Evolutionary conservation across 139 green algal species (phyloP).

Genomic region (Coccomyxa sp.): DNA sequence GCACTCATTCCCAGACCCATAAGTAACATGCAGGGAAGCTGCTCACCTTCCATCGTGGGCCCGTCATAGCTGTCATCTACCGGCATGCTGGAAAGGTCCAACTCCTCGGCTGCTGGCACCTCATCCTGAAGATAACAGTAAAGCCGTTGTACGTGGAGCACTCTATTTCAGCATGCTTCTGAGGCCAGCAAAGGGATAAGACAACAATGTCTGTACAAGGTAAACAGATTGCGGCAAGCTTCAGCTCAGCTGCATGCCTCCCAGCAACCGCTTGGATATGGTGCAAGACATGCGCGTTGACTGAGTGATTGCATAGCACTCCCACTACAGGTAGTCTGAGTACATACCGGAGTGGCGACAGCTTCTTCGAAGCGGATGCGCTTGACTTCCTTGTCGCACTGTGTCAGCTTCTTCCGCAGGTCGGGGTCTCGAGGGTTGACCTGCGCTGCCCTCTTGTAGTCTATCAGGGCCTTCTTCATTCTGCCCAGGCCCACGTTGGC

Average conservation of each 20-base stretch:
- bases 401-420: constrained; percentile 77
- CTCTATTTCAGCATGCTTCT: neutral
- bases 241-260: neutral
- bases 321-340: neutral
- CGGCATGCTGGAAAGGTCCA: constrained; percentile 66
- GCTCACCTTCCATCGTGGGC: constrained; percentile 68
- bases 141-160: neutral
- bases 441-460: constrained; percentile 80
- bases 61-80: constrained; percentile 87
- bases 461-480: constrained; percentile 84
- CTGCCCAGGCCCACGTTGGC: constrained; percentile 85
- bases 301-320: neutral
- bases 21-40: neutral
- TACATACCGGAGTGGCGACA: constrained; percentile 56
- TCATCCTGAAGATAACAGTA: constrained; percentile 34
- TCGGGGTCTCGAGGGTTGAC: constrained; percentile 82
- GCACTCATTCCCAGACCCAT: too few species aligned
- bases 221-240: neutral
- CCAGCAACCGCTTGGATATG: neutral
- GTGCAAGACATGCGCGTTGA: neutral
- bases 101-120: constrained; percentile 35
- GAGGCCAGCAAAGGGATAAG: neutral
- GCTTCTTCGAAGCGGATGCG: constrained; percentile 85
- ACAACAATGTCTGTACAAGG: neutral
- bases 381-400: constrained; percentile 90